Evolutionary conservation across 2,329 filamentous ascomycete genomes (phyloP), one percentile per base, ranked within the genome.

Genomic region (Talaromyces pinophilus): DNA sequence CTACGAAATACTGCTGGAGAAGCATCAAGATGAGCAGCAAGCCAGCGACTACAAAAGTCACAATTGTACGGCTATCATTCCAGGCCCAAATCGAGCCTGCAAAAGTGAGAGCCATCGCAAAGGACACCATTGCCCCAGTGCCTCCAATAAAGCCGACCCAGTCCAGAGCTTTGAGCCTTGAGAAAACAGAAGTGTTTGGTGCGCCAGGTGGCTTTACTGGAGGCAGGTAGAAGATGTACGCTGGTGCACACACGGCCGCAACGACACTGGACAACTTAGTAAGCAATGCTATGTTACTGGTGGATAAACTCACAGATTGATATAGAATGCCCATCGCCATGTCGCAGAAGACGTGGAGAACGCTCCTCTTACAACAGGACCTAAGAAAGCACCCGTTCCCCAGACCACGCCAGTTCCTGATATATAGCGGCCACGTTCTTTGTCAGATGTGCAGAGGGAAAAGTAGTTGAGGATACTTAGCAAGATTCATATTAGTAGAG

Each of bases 51-150:
- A 82, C 75, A 69, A 84, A 85, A 5, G 82, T 75, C 1, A 78
- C 77, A 60, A 87, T 84, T 10, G 80, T 78, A 0, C 77, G 72
- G 0, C 76, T 76, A 6, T 75, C 78, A 54, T 75, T 72, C 84
- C 85, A 88, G 0, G 76, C 69, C 65, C 81, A 87, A 6, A 79
- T 40, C 0, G 74, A 72, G 2, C 85, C 85, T 5, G 83, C 84
- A 59, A 86, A 84, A 63, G 77, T 78, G 64, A 86, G 78, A 10
- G 78, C 82, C 73, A 87, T 78, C 25, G 83, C 75, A 52, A 83
- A 70, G 10, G 73, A 73, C 1, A 78, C 70, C n/a, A 68, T 61
- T 3, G 62, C 25, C 46, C 79, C 78, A 30, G 76, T 76, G 0
- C 76, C 82, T 0, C 77, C 72, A 48, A 75, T 79, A 2, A 87